Evolutionary conservation across 192 early-diverging fungal species (phyloP).

Genomic region (Endogone sp.): DNA sequence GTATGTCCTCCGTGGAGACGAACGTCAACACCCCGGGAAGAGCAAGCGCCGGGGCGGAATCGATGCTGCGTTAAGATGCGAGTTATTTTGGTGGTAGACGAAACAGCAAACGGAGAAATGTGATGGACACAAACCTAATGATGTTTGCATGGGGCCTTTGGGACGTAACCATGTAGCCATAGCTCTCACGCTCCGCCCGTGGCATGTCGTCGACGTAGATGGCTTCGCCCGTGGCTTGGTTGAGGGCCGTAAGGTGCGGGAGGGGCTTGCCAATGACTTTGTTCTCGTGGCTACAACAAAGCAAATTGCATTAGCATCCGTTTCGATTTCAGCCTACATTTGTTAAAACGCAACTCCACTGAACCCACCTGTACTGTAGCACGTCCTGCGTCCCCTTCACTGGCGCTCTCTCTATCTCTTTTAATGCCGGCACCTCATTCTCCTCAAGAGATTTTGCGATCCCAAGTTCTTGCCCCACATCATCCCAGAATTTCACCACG

Average conservation of each 20-base stretch:
- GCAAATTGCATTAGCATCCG: too few relatives aligned
- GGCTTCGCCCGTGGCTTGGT: constrained; percentile 84
- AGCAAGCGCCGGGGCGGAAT: constrained; percentile 54
- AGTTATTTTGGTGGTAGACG: too few relatives aligned
- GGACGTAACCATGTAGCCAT: constrained; percentile 65
- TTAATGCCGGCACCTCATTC: neutral
- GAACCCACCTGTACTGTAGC: neutral
- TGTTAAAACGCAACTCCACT: too few relatives aligned
- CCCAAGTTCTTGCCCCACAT: neutral
- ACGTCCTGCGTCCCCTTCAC: neutral
- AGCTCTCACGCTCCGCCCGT: constrained; percentile 57
- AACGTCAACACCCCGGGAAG: constrained; percentile 64
- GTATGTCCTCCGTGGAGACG: constrained; percentile 65
- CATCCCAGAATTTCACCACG: neutral
- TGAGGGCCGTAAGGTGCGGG: constrained; percentile 72
- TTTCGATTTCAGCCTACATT: too few relatives aligned
- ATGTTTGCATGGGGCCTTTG: constrained; percentile 67
- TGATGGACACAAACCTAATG: constrained; percentile 1
- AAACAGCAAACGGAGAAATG: neutral
- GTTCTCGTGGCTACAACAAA: constrained; percentile 7
- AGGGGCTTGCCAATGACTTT: constrained; percentile 61
- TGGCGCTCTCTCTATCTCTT: neutral
- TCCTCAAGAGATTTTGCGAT: neutral
- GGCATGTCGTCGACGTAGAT: constrained; percentile 85
- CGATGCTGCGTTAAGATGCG: constrained; percentile 46